Percentiles rank a stretch among this genome's conserved stretches.
These are phyloP conservation scores for Fraxinus angustifolia DNA, from an alignment of 305 asterid species.

Conservation along the genomic window DNA sequence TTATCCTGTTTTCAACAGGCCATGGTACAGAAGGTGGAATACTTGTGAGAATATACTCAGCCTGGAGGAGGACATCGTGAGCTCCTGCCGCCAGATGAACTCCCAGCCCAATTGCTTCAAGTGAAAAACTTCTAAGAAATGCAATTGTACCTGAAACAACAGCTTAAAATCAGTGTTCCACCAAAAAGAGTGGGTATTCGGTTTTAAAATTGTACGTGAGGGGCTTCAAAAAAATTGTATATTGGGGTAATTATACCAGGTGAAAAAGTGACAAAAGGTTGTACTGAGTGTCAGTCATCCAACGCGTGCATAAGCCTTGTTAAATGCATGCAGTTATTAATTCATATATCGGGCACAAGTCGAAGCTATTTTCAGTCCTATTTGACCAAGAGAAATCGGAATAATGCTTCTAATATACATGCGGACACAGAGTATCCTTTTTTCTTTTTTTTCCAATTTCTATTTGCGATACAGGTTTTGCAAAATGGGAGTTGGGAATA, in stretches of 20 bases:
- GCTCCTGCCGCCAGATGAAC: constrained; percentile 96
- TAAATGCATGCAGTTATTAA: background rate
- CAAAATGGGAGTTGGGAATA: background rate
- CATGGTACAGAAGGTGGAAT: constrained; percentile 86
- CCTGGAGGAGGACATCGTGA: constrained; percentile 90
- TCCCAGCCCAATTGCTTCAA: constrained; percentile 95
- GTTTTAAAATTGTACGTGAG: background rate
- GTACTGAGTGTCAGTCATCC: background rate
- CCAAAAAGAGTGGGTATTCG: background rate
- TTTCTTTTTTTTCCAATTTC: background rate
- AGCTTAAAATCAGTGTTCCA: constrained; percentile 20
- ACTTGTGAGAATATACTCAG: constrained; percentile 74
- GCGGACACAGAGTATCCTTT: background rate
- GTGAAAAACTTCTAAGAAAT: constrained; percentile 86
- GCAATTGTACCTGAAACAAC: constrained; percentile 70
- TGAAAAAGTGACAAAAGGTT: background rate
- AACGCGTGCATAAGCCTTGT: background rate
- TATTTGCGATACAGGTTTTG: background rate
- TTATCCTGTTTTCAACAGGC: constrained; percentile 56
- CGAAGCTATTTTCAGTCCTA: background rate
- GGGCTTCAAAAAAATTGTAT: background rate
- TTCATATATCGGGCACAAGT: background rate
- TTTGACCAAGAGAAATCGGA: background rate
- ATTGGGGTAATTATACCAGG: background rate
- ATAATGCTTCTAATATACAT: background rate